phyloP scores from a whole-genome alignment of 2,329 filamentous ascomycete genomes.

The Aspergillus bombycis region DNA sequence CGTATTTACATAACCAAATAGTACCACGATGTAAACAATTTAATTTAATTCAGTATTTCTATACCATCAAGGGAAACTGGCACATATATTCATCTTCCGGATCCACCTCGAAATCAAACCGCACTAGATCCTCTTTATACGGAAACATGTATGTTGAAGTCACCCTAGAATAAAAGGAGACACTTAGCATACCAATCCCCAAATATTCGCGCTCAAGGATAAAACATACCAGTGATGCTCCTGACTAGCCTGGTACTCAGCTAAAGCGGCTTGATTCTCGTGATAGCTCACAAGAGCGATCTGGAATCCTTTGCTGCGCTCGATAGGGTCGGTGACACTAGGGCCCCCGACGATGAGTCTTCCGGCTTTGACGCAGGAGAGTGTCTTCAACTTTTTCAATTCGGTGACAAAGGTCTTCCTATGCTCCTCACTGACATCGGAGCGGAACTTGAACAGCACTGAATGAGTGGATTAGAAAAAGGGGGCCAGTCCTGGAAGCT shows the following conservation, averaged over 20 bases:
- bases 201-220: neutral
- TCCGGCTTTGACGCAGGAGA: conserved; percentile 54
- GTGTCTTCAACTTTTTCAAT: conserved; percentile 53
- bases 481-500: too few species aligned
- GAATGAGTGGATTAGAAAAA: neutral
- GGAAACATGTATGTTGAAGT: conserved; percentile 57
- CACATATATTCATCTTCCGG: conserved; percentile 38
- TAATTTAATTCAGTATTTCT: neutral
- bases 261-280: conserved; percentile 48
- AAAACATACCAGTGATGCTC: conserved; percentile 53
- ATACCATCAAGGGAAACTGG: conserved; percentile 10
- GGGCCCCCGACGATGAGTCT: conserved; percentile 57
- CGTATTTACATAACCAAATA: too few species aligned
- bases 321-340: conserved; percentile 56
- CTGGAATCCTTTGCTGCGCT: conserved; percentile 58
- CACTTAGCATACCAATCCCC: neutral
- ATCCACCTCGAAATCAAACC: conserved; percentile 59
- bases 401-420: conserved; percentile 51
- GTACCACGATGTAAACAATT: too few species aligned
- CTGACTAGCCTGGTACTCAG: conserved; percentile 55
- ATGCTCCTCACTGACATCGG: conserved; percentile 47
- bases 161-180: conserved; percentile 41
- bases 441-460: conserved; percentile 57
- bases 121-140: conserved; percentile 55
- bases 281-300: conserved; percentile 58